A percentile compares a stretch with the other conserved stretches of the same genome.
Evolutionary conservation across 2,329 filamentous ascomycete genomes (phyloP).

Genomic region (Exserohilum rostratum): DNA sequence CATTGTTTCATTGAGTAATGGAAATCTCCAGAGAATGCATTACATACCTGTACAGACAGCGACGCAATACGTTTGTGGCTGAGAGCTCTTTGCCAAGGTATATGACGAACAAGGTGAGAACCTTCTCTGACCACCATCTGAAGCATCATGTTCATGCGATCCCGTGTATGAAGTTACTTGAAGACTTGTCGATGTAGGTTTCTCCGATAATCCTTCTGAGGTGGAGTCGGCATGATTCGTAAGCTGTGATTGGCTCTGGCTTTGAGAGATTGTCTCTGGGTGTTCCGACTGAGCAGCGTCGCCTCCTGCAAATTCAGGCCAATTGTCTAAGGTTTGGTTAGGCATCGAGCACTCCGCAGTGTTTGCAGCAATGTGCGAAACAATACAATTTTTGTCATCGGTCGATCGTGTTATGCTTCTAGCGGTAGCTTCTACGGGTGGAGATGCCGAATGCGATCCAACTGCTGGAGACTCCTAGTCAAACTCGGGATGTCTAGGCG

Average conservation of each 20-base stretch:
- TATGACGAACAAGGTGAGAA: neutral
- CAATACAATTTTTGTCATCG: neutral
- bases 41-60: neutral
- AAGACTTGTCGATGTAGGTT: neutral
- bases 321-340: neutral
- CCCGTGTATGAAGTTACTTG: neutral
- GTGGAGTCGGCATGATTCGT: neutral
- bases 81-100: neutral
- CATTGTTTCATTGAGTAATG: neutral
- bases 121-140: neutral
- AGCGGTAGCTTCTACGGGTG: neutral
- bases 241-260: neutral
- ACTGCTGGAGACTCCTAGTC: neutral
- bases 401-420: neutral
- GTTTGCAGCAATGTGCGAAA: neutral
- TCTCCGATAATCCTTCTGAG: neutral
- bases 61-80: neutral
- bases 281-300: neutral
- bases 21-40: neutral
- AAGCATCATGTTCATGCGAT: neutral
- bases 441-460: neutral
- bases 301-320: too few species aligned
- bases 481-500: neutral
- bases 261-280: neutral
- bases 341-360: too few species aligned